Evolutionary conservation across 2,329 filamentous ascomycete genomes (phyloP).

Genomic region (Arthroderma sp.): DNA sequence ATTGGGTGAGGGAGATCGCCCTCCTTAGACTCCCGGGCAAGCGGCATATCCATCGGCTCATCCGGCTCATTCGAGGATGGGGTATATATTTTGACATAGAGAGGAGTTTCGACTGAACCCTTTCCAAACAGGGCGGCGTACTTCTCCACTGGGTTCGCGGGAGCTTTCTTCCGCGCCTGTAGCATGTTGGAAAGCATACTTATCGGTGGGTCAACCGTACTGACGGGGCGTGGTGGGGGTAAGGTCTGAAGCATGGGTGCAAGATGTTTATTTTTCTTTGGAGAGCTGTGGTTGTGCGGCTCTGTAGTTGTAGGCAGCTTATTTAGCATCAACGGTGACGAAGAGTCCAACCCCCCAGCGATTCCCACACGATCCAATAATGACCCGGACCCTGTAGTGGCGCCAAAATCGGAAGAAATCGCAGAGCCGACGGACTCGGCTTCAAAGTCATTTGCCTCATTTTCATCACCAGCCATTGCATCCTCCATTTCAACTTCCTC

Average conservation of each 20-base stretch:
- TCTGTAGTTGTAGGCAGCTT: slow-evolving; percentile 23
- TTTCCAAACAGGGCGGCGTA: slow-evolving; percentile 49
- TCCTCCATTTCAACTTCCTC: slow-evolving; percentile 20
- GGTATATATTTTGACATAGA: slow-evolving; percentile 51
- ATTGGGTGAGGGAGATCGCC: slow-evolving; percentile 34
- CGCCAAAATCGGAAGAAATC: slow-evolving; percentile 42
- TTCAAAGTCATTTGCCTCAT: slow-evolving; percentile 28
- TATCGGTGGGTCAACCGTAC: slow-evolving; percentile 39
- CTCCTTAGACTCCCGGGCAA: slow-evolving; percentile 43
- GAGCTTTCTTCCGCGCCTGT: slow-evolving; percentile 42
- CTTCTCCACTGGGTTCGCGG: slow-evolving; percentile 47
- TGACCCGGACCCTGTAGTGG: slow-evolving; percentile 43
- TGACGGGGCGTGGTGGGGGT: slow-evolving; percentile 49
- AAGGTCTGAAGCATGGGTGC: slow-evolving; percentile 42
- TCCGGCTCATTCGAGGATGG: slow-evolving; percentile 45
- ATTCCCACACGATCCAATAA: slow-evolving; percentile 40
- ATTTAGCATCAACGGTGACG: slow-evolving; percentile 35
- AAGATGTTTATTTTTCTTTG: slow-evolving; percentile 37
- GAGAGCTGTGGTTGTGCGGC: slow-evolving; percentile 26
- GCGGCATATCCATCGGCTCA: slow-evolving; percentile 45
- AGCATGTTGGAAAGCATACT: slow-evolving; percentile 47
- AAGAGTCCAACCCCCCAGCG: slow-evolving; percentile 33
- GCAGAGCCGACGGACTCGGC: slow-evolving; percentile 36
- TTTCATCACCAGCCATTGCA: slow-evolving; percentile 19
- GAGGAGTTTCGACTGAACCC: slow-evolving; percentile 41